Evolutionary conservation across 371 early-diverging fungal species (phyloP), one percentile per base, ranked within the genome.

Genomic region (Mortierella sp.): DNA sequence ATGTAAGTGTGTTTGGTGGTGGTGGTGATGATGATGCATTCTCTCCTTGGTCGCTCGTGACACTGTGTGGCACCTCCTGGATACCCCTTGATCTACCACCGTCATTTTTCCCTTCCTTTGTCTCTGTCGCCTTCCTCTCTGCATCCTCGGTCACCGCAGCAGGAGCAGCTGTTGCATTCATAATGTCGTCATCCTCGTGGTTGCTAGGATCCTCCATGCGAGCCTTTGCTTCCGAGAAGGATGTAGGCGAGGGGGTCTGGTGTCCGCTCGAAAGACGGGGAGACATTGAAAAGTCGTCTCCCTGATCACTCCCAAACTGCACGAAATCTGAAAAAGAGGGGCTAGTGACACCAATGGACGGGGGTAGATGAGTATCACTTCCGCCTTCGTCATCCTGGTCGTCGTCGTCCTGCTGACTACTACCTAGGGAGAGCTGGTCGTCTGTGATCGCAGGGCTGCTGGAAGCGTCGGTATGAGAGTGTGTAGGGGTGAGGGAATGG

Each of bases 271-370:
- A 75, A 0, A 56, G 75, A 29, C 29, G 71, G 44, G 70, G 54
- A 1, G 82, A 78, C 12, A 43, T 70, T 24, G 78, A 78, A 48
- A 72, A 75, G 41, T 82, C 78, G 3, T 82, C 82, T 38, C 78
- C 79, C 7, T 75, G 72, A 7, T 82, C 83, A n/a, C 79, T 82
- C 0, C 63, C 71, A 18, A 83, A 68, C 56, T 79, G 83, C 8
- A 79, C 80, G 68, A 83, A 83, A 29, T 83, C 83, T 14, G 83
- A 79, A 27, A 83, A 76, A 3, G 80, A 79, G 29, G 83, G 80
- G 44, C 83, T 79, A 14, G 75, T 76, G 41, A 78, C 44, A 35
- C 46, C 63, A 6, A 71, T 41, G 4, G 21, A 2, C 16, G 54
- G 35, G 6, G 38, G 68, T 1, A 10, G 68, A 38, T 38, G 24